Conservation (phyloP, 2,329 filamentous ascomycete species). For the Akanthomyces lecanii region DNA sequence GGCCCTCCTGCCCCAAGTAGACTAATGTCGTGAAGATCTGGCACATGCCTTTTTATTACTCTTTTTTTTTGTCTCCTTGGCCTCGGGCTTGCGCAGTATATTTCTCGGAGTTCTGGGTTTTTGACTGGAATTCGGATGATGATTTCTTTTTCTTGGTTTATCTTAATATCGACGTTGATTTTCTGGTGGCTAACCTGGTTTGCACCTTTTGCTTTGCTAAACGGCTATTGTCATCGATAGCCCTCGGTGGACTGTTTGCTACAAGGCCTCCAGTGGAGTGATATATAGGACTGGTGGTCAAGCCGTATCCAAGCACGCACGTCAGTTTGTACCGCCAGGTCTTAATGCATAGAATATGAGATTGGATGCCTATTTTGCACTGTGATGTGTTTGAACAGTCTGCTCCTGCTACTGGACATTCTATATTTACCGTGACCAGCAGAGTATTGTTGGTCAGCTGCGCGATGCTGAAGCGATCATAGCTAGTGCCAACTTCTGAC, state of each 20-base stretch:
- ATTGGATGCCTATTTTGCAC: slow-evolving; percentile 7
- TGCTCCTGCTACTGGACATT: too few species aligned
- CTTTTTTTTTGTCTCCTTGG: slow-evolving; percentile 21
- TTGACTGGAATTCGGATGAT: slow-evolving; percentile 35
- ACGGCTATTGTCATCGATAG: not conserved
- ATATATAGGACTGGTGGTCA: slow-evolving; percentile 10
- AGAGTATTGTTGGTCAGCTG: not conserved
- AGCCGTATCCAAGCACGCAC: not conserved
- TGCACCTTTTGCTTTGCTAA: not conserved
- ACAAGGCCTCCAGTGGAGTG: not conserved
- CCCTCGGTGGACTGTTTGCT: not conserved
- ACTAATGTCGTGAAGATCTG: slow-evolving; percentile 13
- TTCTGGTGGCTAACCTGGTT: slow-evolving; percentile 8
- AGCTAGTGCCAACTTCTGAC: too few species aligned
- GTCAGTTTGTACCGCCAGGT: slow-evolving; percentile 5
- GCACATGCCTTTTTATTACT: not conserved
- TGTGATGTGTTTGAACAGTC: not conserved
- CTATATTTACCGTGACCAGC: too few species aligned
- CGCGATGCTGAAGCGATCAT: not conserved
- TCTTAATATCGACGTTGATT: slow-evolving; percentile 21
- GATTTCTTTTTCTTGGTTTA: slow-evolving; percentile 29
- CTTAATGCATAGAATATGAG: slow-evolving; percentile 16
- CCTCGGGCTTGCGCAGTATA: slow-evolving; percentile 30
- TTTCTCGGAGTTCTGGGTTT: slow-evolving; percentile 39
- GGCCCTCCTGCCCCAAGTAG: slow-evolving; percentile 2